phyloP scores from a whole-genome alignment of 1,139 yeast species.

The Eremothecium cymbalariae region DNA sequence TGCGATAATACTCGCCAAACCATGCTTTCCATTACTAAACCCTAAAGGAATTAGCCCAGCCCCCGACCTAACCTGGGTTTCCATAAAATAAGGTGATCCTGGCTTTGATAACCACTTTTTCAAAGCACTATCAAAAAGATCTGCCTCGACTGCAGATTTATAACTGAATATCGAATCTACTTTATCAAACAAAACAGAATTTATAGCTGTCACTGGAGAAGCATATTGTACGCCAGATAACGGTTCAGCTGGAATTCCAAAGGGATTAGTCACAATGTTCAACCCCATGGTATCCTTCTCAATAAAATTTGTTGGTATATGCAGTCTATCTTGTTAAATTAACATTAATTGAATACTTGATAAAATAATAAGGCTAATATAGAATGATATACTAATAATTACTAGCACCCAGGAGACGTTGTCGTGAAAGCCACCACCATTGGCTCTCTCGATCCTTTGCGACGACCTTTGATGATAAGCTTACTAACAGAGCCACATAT shows the following conservation, averaged over 20 bases:
- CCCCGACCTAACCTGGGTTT: slow-evolving; percentile 70
- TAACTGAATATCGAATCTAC: slow-evolving; percentile 64
- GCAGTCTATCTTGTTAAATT: no score
- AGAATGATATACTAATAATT: no score
- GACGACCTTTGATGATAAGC: no score
- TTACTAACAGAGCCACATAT: slow-evolving; percentile 9
- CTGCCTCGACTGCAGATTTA: slow-evolving; percentile 53
- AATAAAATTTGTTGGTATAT: no score
- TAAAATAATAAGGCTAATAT: no score
- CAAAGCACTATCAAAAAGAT: slow-evolving; percentile 53
- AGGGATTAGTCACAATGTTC: slow-evolving; percentile 36
- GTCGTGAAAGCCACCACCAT: no score
- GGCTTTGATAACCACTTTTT: slow-evolving; percentile 49
- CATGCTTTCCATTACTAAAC: slow-evolving; percentile 44
- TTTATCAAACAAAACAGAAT: slow-evolving; percentile 57
- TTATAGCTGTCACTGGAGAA: slow-evolving; percentile 48
- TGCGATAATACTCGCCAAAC: slow-evolving; percentile 45
- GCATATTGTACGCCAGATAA: no score
- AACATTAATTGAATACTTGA: no score
- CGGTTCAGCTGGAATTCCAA: slow-evolving; percentile 55
- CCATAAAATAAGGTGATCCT: slow-evolving; percentile 46
- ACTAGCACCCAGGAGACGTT: no score
- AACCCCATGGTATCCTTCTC: slow-evolving; percentile 8
- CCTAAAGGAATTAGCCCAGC: slow-evolving; percentile 79
- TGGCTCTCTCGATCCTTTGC: no score